Conservation (phyloP, 345 rosid species). For the Boechera stricta region DNA sequence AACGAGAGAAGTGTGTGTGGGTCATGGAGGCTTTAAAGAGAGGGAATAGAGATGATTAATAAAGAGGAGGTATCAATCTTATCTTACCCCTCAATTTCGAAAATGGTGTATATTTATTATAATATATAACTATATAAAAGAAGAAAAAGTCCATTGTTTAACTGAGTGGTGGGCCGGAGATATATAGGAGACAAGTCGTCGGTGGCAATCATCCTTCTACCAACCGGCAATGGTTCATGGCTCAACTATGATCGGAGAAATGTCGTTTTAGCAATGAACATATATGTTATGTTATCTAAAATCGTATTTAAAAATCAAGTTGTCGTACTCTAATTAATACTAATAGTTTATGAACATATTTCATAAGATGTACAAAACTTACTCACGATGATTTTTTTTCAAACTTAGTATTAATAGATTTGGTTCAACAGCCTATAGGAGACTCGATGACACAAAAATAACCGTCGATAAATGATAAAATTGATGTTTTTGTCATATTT, state of each 20-base stretch:
- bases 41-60: slow-evolving; percentile 32
- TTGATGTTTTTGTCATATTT: not conserved
- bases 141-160: slow-evolving; percentile 17
- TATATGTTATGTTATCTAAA: not conserved
- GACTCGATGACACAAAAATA: not conserved
- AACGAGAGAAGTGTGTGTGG: slow-evolving; percentile 41
- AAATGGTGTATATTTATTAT: not conserved
- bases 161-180: slow-evolving; percentile 40
- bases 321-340: slow-evolving; percentile 1
- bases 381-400: not conserved
- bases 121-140: not conserved
- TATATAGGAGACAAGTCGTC: slow-evolving; percentile 46
- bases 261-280: slow-evolving; percentile 25
- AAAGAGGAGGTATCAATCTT: slow-evolving; percentile 35
- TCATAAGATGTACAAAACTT: not conserved
- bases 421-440: not conserved
- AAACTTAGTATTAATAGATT: not conserved
- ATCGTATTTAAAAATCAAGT: not conserved
- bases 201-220: slow-evolving; percentile 47
- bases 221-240: slow-evolving; percentile 51
- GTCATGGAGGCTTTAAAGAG: slow-evolving; percentile 42
- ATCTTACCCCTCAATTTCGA: slow-evolving; percentile 32
- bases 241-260: slow-evolving; percentile 31
- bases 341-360: not conserved
- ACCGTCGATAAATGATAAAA: not conserved